Percentiles rank a stretch among this genome's conserved stretches.
Evolutionary conservation across 1,284 basidiomycete genomes (phyloP).

Genomic region (Sphagnurus paluster): DNA sequence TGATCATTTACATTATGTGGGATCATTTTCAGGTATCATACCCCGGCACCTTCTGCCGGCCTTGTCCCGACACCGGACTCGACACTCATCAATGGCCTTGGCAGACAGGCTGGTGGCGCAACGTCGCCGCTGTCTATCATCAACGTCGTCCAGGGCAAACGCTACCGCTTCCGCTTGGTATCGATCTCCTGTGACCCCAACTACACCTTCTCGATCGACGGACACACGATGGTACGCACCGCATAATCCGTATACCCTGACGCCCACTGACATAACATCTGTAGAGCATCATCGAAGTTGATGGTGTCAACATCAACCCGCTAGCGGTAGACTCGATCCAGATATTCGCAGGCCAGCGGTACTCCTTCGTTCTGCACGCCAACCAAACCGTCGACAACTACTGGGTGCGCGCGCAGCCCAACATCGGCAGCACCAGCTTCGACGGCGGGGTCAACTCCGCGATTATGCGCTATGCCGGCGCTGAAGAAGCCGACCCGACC

Average conservation of each 20-base stretch:
- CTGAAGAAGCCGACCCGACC: conserved; percentile 40
- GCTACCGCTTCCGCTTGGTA: conserved; percentile 44
- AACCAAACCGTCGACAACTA: conserved; percentile 41
- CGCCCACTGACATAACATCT: too few relatives aligned
- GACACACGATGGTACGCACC: too few relatives aligned
- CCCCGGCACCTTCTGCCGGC: conserved; percentile 25
- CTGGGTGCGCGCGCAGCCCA: conserved; percentile 41
- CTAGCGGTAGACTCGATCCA: conserved; percentile 32
- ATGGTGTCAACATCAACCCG: conserved; percentile 36
- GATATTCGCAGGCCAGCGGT: conserved; percentile 35
- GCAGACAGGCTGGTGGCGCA: conserved; percentile 28
- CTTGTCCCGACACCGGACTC: conserved; percentile 34
- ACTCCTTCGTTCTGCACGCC: conserved; percentile 39
- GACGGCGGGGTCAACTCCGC: conserved; percentile 47
- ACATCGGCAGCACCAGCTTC: conserved; percentile 24
- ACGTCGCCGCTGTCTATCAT: conserved; percentile 27
- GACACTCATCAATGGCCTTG: conserved; percentile 35
- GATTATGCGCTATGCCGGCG: conserved; percentile 54
- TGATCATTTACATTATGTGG: not conserved
- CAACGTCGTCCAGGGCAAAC: conserved; percentile 23
- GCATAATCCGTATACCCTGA: too few relatives aligned
- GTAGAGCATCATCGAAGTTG: conserved; percentile 11
- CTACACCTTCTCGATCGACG: conserved; percentile 38
- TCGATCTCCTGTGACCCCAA: conserved; percentile 40
- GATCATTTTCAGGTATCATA: conserved; percentile 29